Conservation (phyloP, 179 eudicot species). For the Spinacia oleracea region DNA sequence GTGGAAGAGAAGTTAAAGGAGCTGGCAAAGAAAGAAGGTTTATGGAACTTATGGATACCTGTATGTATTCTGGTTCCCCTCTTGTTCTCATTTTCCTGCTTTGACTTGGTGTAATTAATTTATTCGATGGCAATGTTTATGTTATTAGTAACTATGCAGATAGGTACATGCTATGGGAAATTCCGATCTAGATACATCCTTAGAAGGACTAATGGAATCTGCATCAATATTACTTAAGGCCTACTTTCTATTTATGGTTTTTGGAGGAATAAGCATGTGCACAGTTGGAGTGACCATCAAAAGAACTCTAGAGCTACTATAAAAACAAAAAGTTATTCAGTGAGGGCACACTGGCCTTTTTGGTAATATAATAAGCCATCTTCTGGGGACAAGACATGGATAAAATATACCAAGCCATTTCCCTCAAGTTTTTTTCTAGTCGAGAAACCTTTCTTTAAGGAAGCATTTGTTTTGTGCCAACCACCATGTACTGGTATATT, state of each 20-base stretch:
- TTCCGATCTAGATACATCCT: background rate
- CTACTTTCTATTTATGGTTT: background rate
- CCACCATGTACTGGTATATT: background rate
- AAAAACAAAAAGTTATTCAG: background rate
- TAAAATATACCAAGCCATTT: background rate
- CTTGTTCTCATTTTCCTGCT: background rate
- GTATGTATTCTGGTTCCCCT: constrained; percentile 45
- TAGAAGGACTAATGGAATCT: background rate
- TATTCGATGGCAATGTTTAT: too few species aligned
- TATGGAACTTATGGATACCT: constrained; percentile 93
- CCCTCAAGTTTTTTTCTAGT: background rate
- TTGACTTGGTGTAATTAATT: too few species aligned
- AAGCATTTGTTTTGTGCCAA: background rate
- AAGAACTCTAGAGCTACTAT: background rate
- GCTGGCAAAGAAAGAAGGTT: constrained; percentile 81
- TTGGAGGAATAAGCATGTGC: background rate
- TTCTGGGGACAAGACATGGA: background rate
- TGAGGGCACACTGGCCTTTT: background rate
- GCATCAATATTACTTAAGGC: background rate
- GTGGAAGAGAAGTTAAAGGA: constrained; percentile 87
- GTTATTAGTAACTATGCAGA: background rate
- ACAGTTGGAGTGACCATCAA: background rate
- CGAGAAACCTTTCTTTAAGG: background rate
- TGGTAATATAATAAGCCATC: background rate
- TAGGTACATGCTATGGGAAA: background rate